Evolutionary conservation across 495 filamentous ascomycete genomes (phyloP), one percentile per base, ranked within the genome.

Genomic region (Penicillium bovifimosum): DNA sequence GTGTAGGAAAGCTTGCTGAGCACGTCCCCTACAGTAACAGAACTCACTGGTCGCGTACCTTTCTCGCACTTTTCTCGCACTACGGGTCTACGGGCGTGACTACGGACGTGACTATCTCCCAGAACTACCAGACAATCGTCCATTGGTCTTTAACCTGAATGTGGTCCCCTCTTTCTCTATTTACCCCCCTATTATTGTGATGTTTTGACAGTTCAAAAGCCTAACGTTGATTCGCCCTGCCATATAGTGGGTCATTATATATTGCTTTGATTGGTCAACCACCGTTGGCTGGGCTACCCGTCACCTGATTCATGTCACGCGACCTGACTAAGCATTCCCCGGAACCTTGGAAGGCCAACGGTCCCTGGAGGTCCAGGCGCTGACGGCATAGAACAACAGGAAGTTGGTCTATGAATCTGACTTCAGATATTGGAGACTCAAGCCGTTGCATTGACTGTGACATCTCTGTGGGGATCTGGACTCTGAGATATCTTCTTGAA

Each of bases 201-300:
- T 32, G 40, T 53, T 44, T 44, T 46, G 54, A 57, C 52, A 47
- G 34, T 52, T 32, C 13, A 11, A 35, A 20, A 10, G 46, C 26
- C 14, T 18, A 7, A 1, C 2, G 10, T 5, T 64, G 52, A 64
- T 61, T 64, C 58, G 61, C 32, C 17, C 6, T 5, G 9, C 18
- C 13, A 1, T 11, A 55, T 61, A 32, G 55, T 54, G 59, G 55
- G 28, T 29, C 18, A 18, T 3, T 5, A 35, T 0, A 14, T 9
- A 8, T 5, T 5, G 1, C 0, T 3, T 8, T 61, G 43, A 62
- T 65, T 65, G 59, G 62, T 10, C n/a, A 7, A 17, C 1, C 0
- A 0, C 9, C 34, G 62, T 65, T 65, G 60, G 60, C 62, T 56
- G 62, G 62, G 34, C 60, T 63, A 63, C 62, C 41, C 36, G 36